These are phyloP conservation scores for Asterochloris erici DNA, from an alignment of 139 green algal species.

Conservation along the genomic window DNA sequence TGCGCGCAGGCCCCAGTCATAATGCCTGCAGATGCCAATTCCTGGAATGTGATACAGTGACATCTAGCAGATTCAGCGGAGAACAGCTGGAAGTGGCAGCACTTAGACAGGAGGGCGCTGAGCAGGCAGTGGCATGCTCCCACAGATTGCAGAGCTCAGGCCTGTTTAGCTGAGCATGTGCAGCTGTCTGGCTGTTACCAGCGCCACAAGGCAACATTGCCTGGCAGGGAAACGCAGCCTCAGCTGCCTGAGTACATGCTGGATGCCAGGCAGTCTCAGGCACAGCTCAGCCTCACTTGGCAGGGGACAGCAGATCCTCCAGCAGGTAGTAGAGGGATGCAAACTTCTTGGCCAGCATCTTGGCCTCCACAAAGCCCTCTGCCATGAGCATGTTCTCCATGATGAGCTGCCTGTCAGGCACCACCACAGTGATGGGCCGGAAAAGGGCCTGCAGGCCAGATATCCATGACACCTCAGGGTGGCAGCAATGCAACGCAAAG, in stretches of 20 bases:
- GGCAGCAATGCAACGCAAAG: neutral
- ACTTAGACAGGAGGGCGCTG: no score
- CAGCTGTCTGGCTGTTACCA: no score
- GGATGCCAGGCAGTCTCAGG: no score
- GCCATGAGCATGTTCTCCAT: constrained; percentile 97
- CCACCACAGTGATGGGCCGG: constrained; percentile 85
- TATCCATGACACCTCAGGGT: neutral
- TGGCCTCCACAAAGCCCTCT: constrained; percentile 88
- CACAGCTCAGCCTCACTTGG: constrained; percentile 46
- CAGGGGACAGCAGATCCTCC: constrained; percentile 84
- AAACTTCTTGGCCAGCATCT: constrained; percentile 88
- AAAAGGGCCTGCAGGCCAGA: constrained; percentile 63
- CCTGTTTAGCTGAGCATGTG: no score
- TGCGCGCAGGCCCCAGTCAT: constrained; percentile 94
- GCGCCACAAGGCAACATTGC: no score
- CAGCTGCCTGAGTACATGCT: no score
- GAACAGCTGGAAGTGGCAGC: no score
- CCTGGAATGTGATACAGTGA: no score
- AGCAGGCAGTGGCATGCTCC: no score
- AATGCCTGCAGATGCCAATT: constrained; percentile 53
- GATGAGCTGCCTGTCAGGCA: constrained; percentile 86
- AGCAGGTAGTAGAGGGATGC: constrained; percentile 91
- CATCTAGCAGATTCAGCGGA: no score
- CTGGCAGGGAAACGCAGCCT: no score
- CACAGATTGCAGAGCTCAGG: no score